These are phyloP conservation scores for Aspergillus bombycis DNA, from an alignment of 2,329 filamentous ascomycete species.

Conservation along the genomic window DNA sequence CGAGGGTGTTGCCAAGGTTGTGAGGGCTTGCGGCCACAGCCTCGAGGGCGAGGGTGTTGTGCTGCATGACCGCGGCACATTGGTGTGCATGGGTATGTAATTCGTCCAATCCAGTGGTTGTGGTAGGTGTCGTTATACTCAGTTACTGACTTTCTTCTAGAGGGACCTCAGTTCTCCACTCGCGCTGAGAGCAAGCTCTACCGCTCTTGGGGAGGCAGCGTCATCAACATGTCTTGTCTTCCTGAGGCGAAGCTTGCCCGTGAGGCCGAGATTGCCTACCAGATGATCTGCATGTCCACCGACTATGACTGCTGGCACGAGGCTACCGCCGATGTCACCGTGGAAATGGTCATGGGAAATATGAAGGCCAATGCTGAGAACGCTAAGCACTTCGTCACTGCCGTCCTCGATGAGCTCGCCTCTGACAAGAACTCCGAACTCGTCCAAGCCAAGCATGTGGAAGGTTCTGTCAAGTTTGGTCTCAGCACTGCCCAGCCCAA, in stretches of 20 bases:
- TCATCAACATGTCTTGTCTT: conserved; percentile 98
- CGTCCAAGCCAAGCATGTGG: conserved; percentile 79
- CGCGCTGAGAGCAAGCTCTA: conserved; percentile 96
- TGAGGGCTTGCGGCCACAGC: conserved; percentile 73
- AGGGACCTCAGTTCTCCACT: conserved; percentile 97
- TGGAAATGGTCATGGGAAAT: conserved; percentile 95
- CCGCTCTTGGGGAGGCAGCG: conserved; percentile 86
- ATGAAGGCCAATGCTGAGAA: conserved; percentile 94
- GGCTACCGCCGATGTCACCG: conserved; percentile 77
- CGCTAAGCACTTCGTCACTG: conserved; percentile 79
- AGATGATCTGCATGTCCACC: conserved; percentile 99
- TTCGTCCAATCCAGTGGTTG: neutral
- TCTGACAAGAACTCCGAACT: conserved; percentile 75
- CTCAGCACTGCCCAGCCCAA: conserved; percentile 83
- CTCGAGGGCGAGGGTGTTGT: conserved; percentile 83
- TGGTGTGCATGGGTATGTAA: conserved; percentile 85
- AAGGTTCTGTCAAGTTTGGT: conserved; percentile 74
- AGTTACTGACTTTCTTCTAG: conserved; percentile 48
- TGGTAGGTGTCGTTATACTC: neutral
- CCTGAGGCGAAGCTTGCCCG: conserved; percentile 95
- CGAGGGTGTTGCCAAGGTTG: conserved; percentile 71
- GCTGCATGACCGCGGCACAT: conserved; percentile 79
- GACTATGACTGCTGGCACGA: conserved; percentile 99
- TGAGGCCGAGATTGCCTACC: conserved; percentile 94
- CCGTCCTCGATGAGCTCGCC: conserved; percentile 82